Conservation (phyloP, 2,329 filamentous ascomycete species). For the Emergomyces pasteurianus region DNA sequence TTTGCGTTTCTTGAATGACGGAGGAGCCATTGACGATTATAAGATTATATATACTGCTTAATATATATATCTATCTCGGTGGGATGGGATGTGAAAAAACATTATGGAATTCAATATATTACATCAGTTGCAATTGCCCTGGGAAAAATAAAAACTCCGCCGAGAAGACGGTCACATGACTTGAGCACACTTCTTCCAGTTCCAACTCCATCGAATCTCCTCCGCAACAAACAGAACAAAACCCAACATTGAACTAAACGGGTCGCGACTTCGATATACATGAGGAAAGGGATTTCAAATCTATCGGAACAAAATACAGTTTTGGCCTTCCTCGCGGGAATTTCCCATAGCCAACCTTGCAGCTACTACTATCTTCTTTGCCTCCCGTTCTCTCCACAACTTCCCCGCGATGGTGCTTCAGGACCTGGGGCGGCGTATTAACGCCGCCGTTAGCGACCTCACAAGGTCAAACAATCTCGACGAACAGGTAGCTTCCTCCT, state of each 20-base stretch:
- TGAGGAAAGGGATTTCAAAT: background rate
- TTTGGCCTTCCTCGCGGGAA: background rate
- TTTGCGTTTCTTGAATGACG: conserved; percentile 42
- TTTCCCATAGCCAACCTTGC: background rate
- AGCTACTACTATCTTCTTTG: background rate
- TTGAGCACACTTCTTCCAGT: background rate
- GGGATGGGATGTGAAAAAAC: background rate
- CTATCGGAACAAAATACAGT: background rate
- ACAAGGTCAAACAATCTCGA: conserved; percentile 87
- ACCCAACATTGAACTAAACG: background rate
- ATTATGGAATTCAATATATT: background rate
- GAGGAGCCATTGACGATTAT: conserved; percentile 28
- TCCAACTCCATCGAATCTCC: background rate
- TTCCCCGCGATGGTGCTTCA: conserved; percentile 74
- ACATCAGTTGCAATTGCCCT: background rate
- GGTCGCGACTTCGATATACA: background rate
- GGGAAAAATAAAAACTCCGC: background rate
- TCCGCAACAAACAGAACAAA: background rate
- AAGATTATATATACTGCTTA: background rate
- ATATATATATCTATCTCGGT: background rate
- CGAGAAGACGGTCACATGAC: background rate
- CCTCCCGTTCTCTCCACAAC: background rate
- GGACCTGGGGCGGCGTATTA: conserved; percentile 97
- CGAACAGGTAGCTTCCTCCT: conserved; percentile 58
- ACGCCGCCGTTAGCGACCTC: conserved; percentile 86